These are phyloP conservation scores for Solanum neorickii DNA, from an alignment of 257 asterid genomes.

Conservation along the genomic window DNA sequence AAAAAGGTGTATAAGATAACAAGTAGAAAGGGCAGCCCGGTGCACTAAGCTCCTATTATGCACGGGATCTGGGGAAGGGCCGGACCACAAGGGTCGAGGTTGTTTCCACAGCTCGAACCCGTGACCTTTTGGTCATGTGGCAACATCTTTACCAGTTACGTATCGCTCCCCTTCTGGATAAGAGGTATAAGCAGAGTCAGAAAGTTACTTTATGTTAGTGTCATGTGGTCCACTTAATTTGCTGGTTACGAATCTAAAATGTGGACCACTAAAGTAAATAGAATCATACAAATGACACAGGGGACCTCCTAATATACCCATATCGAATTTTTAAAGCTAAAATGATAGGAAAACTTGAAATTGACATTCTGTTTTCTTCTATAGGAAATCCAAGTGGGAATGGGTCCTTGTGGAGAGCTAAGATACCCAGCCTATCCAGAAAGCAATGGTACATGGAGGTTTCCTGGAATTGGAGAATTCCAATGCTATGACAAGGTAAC, in stretches of 20 bases:
- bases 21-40: neutral
- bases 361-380: constrained; percentile 6
- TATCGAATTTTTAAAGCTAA: neutral
- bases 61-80: neutral
- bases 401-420: constrained; percentile 97
- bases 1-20: neutral
- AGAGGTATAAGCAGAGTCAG: neutral
- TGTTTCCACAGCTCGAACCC: neutral
- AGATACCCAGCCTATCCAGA: constrained; percentile 96
- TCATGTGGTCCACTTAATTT: neutral
- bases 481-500: constrained; percentile 84
- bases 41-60: neutral
- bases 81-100: neutral
- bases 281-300: neutral
- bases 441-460: constrained; percentile 84
- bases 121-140: neutral
- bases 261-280: neutral
- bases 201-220: neutral
- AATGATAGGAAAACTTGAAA: neutral
- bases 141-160: neutral
- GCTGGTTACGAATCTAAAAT: neutral
- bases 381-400: constrained; percentile 91
- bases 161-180: neutral
- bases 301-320: constrained; percentile 2
- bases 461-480: constrained; percentile 89